Base-by-base conservation (phyloP, 371 early-diverging fungal genomes). In the Saksenaea oblongispora region DNA sequence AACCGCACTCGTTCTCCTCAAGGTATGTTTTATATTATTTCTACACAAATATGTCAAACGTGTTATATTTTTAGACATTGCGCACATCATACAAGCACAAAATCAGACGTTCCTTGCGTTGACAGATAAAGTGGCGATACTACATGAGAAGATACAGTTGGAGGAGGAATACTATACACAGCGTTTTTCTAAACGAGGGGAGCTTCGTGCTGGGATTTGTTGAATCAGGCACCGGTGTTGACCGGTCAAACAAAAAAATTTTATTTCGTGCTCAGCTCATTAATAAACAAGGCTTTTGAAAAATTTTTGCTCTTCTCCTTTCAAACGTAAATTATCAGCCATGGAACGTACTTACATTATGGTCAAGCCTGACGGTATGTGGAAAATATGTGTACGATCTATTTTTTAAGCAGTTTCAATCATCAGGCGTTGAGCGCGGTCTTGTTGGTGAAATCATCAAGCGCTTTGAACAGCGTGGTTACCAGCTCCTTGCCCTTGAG, bases 381-480 rank as follows among this genome's bases (percentile, higher is more conserved):
- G 18, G 44, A 53, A 18, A 27, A 24, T 26, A 2, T 34, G 41
- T 9, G 35, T 17, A 24, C 13, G 17, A 31, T 51, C 15, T 58
- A 51, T 36, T 31, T 31, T 51, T 51, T 41, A 55, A 34, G 53
- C 61, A 22, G 24, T 18, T 41, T 22, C 39, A 27, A 17, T 42
- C 35, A 41, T 24, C 60, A 69, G 93, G 92, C 71, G 93, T 93
- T 74, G 90, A 94, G 80, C 93, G 96, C 65, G 93, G 95, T 74
- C 87, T 99, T 63, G 95, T 98, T 70, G 97, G 97, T 73, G 94
- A 95, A 76, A 93, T 99, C 78, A 91, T 98, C 77, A 86, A 89
- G 80, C 94, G 98, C 64, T 98, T 98, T 82, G 99, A 98, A 82
- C 70, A 80, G 61, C 87, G 88, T 73, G 94, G 93, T 31, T 94